These are phyloP conservation scores for Scleroderma bovista DNA, from an alignment of 768 basidiomycete species.

Conservation along the genomic window DNA sequence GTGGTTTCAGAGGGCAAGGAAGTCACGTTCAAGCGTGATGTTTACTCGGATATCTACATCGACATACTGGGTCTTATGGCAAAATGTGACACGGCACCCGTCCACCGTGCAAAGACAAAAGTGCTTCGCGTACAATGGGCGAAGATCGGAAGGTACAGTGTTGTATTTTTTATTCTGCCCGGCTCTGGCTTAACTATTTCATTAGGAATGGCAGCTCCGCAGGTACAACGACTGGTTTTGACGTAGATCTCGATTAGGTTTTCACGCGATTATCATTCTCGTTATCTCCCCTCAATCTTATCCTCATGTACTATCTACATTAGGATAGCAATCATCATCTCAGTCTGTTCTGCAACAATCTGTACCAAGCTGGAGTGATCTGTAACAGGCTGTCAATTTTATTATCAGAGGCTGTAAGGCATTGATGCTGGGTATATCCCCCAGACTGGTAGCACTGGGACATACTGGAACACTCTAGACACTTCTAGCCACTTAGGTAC, in stretches of 20 bases:
- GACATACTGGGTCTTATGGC: conserved; percentile 1
- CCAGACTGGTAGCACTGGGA: too few relatives aligned
- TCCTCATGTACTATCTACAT: too few relatives aligned
- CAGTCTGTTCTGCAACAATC: too few relatives aligned
- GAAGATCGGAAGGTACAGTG: background rate
- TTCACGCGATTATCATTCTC: too few relatives aligned
- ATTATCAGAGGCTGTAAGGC: too few relatives aligned
- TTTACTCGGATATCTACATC: background rate
- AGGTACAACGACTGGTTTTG: background rate
- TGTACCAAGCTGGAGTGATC: too few relatives aligned
- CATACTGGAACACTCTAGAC: too few relatives aligned
- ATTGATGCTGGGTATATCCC: too few relatives aligned
- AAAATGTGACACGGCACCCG: conserved; percentile 1
- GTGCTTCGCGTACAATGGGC: background rate
- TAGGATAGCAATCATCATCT: too few relatives aligned
- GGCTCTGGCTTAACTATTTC: background rate
- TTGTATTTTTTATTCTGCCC: background rate
- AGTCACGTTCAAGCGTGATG: conserved; percentile 3
- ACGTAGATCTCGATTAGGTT: background rate
- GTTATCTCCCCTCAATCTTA: too few relatives aligned
- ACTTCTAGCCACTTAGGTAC: too few relatives aligned
- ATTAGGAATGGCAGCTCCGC: background rate
- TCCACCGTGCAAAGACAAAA: conserved; percentile 3
- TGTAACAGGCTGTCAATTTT: too few relatives aligned
- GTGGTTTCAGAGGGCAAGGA: conserved; percentile 1